phyloP scores from a whole-genome alignment of 2,329 filamentous ascomycete genomes.

The Pseudocercospora ulei region DNA sequence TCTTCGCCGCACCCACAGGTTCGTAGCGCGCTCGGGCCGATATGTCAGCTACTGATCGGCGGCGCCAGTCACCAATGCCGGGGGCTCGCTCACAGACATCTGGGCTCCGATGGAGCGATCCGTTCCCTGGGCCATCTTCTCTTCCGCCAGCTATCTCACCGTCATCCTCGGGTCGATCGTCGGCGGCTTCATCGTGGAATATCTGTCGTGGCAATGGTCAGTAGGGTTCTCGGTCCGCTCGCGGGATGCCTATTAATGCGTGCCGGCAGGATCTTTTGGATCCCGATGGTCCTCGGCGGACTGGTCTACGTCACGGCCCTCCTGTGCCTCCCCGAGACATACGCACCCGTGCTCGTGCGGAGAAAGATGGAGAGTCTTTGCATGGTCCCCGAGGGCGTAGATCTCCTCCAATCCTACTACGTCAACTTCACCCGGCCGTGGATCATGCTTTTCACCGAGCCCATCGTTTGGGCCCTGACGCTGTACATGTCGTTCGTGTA shows the following conservation, averaged over 20 bases:
- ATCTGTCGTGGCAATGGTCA: no score
- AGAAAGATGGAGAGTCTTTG: background rate
- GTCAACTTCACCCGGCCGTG: constrained; percentile 45
- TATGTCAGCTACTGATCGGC: background rate
- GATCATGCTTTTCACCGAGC: constrained; percentile 57
- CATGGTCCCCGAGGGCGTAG: no score
- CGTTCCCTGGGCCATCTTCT: background rate
- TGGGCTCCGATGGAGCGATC: background rate
- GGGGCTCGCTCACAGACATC: background rate
- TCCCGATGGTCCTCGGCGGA: background rate
- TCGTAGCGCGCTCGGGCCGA: background rate
- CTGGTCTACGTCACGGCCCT: background rate
- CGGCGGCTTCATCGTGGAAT: background rate
- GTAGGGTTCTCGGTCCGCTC: constrained; percentile 1
- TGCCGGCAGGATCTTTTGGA: background rate
- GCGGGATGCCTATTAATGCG: no score
- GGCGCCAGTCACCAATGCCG: background rate
- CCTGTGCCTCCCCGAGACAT: background rate
- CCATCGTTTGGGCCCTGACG: constrained; percentile 54
- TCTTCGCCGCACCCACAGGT: background rate
- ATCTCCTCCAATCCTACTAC: no score
- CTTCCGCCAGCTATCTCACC: background rate
- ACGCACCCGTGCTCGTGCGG: background rate
- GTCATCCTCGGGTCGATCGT: background rate
- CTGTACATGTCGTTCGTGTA: constrained; percentile 54